phyloP scores from a whole-genome alignment of 1,284 basidiomycete genomes.

The Malassezia cuniculi region DNA sequence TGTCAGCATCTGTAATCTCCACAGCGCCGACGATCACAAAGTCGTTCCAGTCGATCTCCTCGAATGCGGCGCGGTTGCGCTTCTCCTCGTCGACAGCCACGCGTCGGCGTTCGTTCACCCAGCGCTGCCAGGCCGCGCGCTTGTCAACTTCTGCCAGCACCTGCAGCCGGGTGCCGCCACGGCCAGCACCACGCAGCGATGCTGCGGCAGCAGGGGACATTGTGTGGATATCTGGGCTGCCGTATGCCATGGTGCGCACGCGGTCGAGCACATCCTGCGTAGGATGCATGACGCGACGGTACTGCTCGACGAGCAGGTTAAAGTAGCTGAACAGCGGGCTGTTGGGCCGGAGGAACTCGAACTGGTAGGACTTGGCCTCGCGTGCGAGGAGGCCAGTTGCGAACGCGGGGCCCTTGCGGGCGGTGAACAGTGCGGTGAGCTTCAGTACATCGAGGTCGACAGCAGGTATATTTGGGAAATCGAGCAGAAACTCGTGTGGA shows the following conservation, averaged over 20 bases:
- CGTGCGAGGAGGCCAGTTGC: conserved; percentile 68
- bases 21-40: conserved; percentile 98
- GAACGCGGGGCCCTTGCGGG: conserved; percentile 76
- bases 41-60: conserved; percentile 98
- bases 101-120: conserved; percentile 69
- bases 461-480: conserved; percentile 74
- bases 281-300: conserved; percentile 78
- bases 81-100: conserved; percentile 78
- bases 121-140: conserved; percentile 77
- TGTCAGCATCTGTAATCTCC: conserved; percentile 84
- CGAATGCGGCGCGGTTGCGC: conserved; percentile 49
- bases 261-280: conserved; percentile 60
- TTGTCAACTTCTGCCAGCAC: conserved; percentile 61
- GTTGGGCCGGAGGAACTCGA: conserved; percentile 87
- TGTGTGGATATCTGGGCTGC: conserved; percentile 2
- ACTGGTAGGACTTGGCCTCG: conserved; percentile 91
- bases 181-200: conserved; percentile 15
- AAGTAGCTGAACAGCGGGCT: conserved; percentile 94
- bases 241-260: conserved; percentile 47
- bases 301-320: conserved; percentile 92
- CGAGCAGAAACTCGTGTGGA: conserved; percentile 68
- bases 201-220: not conserved
- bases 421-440: conserved; percentile 87
- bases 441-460: conserved; percentile 58
- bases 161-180: conserved; percentile 52